Percentiles rank a stretch among this genome's conserved stretches.
Evolutionary conservation across 2,329 filamentous ascomycete genomes (phyloP).

Genomic region (Pleomassaria siparia): DNA sequence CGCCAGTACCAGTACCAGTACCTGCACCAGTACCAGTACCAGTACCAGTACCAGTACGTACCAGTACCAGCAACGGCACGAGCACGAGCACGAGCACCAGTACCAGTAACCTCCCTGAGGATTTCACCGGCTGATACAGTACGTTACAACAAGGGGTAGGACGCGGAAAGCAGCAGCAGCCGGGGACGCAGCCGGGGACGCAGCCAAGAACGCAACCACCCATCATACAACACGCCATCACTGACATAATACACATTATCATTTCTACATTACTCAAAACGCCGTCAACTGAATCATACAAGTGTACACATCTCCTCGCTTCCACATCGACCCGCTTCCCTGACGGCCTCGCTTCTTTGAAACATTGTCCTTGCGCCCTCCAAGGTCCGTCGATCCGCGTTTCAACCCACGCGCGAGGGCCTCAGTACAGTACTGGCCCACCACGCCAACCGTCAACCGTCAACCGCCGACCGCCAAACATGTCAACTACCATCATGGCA

Average conservation of each 20-base stretch:
- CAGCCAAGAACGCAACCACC: constrained; percentile 21
- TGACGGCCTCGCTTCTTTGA: constrained; percentile 5
- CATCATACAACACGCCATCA: too few species aligned
- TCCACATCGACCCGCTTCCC: too few species aligned
- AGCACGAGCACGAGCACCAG: too few species aligned
- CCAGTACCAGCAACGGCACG: too few species aligned
- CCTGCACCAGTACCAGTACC: too few species aligned
- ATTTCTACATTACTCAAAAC: constrained; percentile 5
- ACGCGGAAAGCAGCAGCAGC: constrained; percentile 10
- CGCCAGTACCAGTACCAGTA: too few species aligned
- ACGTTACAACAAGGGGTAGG: constrained; percentile 6
- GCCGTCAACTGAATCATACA: background rate
- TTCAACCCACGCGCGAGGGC: constrained; percentile 21
- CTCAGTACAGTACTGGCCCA: too few species aligned
- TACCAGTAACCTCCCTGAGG: too few species aligned
- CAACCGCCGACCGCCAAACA: background rate
- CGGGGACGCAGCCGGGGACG: constrained; percentile 16
- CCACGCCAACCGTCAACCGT: background rate
- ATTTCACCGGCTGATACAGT: too few species aligned
- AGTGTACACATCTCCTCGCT: background rate
- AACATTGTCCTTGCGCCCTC: constrained; percentile 3
- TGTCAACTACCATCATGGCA: background rate
- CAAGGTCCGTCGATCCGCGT: constrained; percentile 14
- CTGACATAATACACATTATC: too few species aligned
- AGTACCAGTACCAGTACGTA: too few species aligned